Evolutionary conservation across 345 rosid genomes (phyloP).

Genomic region (Euphorbia peplus): DNA sequence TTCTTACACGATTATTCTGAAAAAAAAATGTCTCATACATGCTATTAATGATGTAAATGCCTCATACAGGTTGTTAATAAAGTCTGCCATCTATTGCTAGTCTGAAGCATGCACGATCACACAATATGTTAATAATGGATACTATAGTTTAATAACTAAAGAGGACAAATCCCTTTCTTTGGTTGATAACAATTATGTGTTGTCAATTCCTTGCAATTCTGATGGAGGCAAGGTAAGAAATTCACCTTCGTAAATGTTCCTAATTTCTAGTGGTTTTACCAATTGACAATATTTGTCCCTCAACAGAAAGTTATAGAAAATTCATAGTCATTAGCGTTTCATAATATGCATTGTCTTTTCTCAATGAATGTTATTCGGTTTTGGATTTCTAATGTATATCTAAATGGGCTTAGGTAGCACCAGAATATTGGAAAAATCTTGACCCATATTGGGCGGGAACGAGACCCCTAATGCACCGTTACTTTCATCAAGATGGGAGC

Average conservation of each 20-base stretch:
- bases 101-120: constrained; percentile 6
- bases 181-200: not conserved
- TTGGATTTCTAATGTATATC: not conserved
- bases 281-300: not conserved
- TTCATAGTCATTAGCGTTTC: not conserved
- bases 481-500: constrained; percentile 64
- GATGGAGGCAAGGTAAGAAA: not conserved
- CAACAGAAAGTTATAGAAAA: no score
- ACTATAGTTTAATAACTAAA: not conserved
- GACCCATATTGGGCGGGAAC: constrained; percentile 59
- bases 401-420: constrained; percentile 38
- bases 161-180: not conserved
- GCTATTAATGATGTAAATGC: not conserved
- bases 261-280: not conserved
- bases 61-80: not conserved
- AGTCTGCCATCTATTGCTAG: not conserved
- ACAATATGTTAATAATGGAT: not conserved
- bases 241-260: not conserved
- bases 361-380: not conserved
- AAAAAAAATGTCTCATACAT: not conserved
- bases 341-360: not conserved
- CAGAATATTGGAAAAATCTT: constrained; percentile 58
- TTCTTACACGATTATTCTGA: not conserved
- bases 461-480: constrained; percentile 44
- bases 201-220: not conserved